A percentile compares a stretch with the other conserved stretches of the same genome.
These are phyloP conservation scores for Colletotrichum shisoi DNA, from an alignment of 2,329 filamentous ascomycete species.

Conservation along the genomic window DNA sequence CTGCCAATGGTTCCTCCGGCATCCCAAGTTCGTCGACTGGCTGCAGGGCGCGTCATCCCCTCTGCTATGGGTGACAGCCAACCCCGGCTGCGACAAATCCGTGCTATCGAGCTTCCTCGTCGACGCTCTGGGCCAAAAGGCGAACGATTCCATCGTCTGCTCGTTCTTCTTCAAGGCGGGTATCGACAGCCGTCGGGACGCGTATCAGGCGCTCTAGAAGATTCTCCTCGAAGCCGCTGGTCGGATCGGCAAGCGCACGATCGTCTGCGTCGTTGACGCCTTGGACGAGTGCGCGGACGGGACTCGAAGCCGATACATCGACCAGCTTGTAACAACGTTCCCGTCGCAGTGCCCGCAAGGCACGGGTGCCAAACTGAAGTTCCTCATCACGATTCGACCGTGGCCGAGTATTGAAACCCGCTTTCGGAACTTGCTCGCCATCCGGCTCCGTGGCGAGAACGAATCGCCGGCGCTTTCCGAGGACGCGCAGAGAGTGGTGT, in stretches of 20 bases:
- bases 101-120: slow-evolving; percentile 22
- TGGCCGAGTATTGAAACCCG: slow-evolving; percentile 16
- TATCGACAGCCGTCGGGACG: not conserved
- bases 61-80: slow-evolving; percentile 18
- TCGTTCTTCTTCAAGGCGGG: slow-evolving; percentile 38
- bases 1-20: slow-evolving; percentile 17
- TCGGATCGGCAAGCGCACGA: not conserved
- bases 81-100: slow-evolving; percentile 36
- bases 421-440: not conserved
- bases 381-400: slow-evolving; percentile 28
- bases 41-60: not conserved
- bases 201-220: not conserved
- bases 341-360: not conserved
- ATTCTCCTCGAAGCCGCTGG: not conserved
- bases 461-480: not conserved
- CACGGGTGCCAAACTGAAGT: not conserved
- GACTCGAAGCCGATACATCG: slow-evolving; percentile 6
- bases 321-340: slow-evolving; percentile 3
- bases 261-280: slow-evolving; percentile 27
- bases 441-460: slow-evolving; percentile 29
- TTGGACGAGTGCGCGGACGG: slow-evolving; percentile 29
- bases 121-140: not conserved
- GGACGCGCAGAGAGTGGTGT: slow-evolving; percentile 19
- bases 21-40: slow-evolving; percentile 21
- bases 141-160: not conserved